Evolutionary conservation across 1,284 basidiomycete species (phyloP), one percentile per base, ranked within the genome.

Genomic region (Boletus holoroseus): DNA sequence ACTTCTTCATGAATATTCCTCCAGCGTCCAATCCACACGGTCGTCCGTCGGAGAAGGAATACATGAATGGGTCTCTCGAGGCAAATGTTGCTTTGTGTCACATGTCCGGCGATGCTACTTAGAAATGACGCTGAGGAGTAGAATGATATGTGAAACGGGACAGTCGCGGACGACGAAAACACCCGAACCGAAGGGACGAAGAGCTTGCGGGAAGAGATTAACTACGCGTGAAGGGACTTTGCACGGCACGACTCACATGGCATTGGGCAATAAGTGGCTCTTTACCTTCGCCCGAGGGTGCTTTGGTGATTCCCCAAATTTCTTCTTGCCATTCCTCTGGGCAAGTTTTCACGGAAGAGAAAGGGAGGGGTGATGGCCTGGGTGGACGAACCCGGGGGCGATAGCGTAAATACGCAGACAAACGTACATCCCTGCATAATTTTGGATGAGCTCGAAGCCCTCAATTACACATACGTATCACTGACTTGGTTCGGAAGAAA

Each of bases 311-410:
- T 6, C 62, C 60, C 51, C 74, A 71, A 15, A 72, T 64, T 8
- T 73, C 69, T 58, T 84, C 79, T 49, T 72, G 71, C 80, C 81
- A 85, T 58, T 84, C 82, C 54, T 83, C 83, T 11, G 83, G 82
- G 9, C 69, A 67, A 0, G 46, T 68, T 67, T 68, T 85, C 78
- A 60, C 77, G 58, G 16, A 74, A 69, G 13, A 74, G 71, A 58
- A 79, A 71, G 62, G 81, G 71, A 42, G 70, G 59, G 27, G 71
- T 51, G 61, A 61, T 48, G 80, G 77, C 31, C 74, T 70, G 39
- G 73, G 72, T 7, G 83, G 74, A 27, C 79, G 76, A 18, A 74
- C 72, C 20, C 80, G 73, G 7, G 82, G 83, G 39, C 61, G 59
- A 54, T 84, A 84, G 9, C 66, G 57, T 18, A 74, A 50, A 24